phyloP scores from a whole-genome alignment of 2,329 filamentous ascomycete genomes.

The Immersiporthe knoxdaviesiana region DNA sequence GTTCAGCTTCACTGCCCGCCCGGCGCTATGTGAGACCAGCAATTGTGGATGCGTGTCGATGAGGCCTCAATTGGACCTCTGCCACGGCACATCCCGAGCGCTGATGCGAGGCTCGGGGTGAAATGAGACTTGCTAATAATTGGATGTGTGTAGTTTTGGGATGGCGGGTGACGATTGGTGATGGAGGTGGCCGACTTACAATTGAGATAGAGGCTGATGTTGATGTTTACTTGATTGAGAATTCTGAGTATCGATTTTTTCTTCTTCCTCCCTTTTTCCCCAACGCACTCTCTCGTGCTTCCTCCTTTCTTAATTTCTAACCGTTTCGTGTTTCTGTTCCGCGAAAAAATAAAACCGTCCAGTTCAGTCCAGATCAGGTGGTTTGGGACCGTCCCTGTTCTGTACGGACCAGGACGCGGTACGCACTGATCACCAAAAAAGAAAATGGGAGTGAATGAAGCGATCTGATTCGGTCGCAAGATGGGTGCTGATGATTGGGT shows the following conservation, averaged over 20 bases:
- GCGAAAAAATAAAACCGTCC: neutral
- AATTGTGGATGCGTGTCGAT: neutral
- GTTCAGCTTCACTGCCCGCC: neutral
- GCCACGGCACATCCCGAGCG: neutral
- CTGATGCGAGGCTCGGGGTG: neutral
- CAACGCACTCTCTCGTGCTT: neutral
- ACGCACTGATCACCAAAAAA: constrained; percentile 7
- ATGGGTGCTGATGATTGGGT: constrained; percentile 11
- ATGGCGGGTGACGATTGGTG: constrained; percentile 4
- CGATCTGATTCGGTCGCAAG: constrained; percentile 11
- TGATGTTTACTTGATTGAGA: neutral
- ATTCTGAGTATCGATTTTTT: neutral
- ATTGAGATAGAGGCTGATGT: neutral
- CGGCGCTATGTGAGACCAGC: neutral
- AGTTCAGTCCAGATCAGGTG: neutral
- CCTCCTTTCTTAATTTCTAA: neutral
- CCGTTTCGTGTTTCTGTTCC: neutral
- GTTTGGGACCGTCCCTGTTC: neutral
- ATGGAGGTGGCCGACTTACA: constrained; percentile 1
- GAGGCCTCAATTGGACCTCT: neutral
- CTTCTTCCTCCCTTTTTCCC: neutral
- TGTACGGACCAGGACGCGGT: neutral
- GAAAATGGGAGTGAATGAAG: constrained; percentile 1
- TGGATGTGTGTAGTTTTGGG: neutral
- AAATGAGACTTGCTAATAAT: neutral